Evolutionary conservation across 1,139 yeast genomes (phyloP).

Genomic region (Candida sp.): DNA sequence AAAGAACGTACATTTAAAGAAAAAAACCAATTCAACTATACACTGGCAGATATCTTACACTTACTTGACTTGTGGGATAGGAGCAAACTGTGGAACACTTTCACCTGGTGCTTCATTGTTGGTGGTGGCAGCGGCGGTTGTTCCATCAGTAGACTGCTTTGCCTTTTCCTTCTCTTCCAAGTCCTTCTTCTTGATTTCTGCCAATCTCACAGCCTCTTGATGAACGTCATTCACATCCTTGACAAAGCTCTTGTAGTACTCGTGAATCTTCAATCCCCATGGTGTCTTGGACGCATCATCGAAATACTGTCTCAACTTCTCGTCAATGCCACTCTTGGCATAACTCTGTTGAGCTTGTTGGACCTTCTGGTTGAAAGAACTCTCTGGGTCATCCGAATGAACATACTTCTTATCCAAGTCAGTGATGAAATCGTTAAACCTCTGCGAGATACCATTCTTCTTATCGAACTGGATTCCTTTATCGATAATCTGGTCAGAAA

Average conservation of each 20-base stretch:
- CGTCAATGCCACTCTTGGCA: constrained; percentile 9
- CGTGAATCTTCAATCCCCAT: constrained; percentile 43
- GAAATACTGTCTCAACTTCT: constrained; percentile 29
- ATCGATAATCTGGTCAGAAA: constrained; percentile 65
- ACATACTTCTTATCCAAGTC: constrained; percentile 65
- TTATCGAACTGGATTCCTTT: constrained; percentile 67
- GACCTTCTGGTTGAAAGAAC: constrained; percentile 19
- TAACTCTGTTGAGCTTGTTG: constrained; percentile 18
- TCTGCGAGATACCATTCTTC: constrained; percentile 61
- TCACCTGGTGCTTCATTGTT: background rate
- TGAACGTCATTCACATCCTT: constrained; percentile 69
- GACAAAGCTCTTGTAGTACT: constrained; percentile 47
- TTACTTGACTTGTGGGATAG: constrained; percentile 1
- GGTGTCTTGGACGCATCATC: constrained; percentile 39
- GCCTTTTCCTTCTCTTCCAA: constrained; percentile 17
- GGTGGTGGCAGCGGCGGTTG: too few species aligned
- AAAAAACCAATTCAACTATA: background rate
- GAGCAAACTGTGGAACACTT: background rate
- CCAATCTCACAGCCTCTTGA: constrained; percentile 72
- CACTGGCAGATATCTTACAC: background rate
- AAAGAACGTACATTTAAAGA: background rate
- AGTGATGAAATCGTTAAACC: constrained; percentile 59
- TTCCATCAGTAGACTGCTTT: background rate
- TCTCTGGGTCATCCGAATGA: constrained; percentile 20
- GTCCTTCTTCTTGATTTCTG: constrained; percentile 52